Conservation (phyloP, 139 green algal species). For the Chlamydomonas eustigma region DNA sequence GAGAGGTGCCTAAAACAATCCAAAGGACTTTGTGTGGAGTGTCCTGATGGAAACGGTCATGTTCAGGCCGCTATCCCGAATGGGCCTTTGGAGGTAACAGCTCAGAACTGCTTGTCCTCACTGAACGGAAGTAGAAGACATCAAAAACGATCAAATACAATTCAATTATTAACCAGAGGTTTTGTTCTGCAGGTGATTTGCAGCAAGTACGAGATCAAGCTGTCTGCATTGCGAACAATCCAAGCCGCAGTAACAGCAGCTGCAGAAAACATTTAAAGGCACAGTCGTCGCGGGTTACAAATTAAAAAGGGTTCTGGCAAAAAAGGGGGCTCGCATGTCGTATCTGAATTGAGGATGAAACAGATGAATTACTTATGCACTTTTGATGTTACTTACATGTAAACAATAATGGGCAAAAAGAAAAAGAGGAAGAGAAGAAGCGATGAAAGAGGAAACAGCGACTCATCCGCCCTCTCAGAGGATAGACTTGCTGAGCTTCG, state of each 20-base stretch:
- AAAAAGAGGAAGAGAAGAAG: no score
- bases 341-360: no score
- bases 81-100: neutral
- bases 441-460: no score
- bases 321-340: no score
- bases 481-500: no score
- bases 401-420: no score
- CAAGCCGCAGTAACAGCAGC: neutral
- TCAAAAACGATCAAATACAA: neutral
- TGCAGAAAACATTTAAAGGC: no score
- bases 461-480: no score
- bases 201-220: constrained; percentile 9
- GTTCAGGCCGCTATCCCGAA: neutral
- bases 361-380: no score
- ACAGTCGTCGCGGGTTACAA: no score
- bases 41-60: neutral
- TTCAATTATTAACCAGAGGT: neutral
- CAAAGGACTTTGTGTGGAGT: neutral
- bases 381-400: no score
- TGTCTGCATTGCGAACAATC: neutral
- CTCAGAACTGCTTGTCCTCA: neutral
- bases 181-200: constrained; percentile 2
- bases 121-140: neutral
- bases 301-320: no score
- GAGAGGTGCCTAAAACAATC: neutral